Conservation (phyloP, 257 asterid species). For the Fraxinus excelsior region DNA sequence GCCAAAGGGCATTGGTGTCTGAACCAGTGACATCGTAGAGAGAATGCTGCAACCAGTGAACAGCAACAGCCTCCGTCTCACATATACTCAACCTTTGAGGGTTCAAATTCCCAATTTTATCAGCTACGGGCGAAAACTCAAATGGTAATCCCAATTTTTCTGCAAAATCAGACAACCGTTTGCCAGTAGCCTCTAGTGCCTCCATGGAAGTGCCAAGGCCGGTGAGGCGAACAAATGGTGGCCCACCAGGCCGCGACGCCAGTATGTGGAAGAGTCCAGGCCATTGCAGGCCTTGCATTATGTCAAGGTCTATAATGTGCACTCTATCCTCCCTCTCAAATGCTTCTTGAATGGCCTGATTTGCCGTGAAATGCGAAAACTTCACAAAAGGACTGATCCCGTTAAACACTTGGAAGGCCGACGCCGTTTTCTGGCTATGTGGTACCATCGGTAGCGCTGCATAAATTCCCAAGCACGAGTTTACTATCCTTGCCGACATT, state of each 20-base stretch:
- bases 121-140: conserved; percentile 78
- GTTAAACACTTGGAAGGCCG: conserved; percentile 88
- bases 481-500: conserved; percentile 84
- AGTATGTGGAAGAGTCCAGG: conserved; percentile 92
- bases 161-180: conserved; percentile 83
- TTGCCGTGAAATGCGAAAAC: conserved; percentile 95
- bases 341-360: conserved; percentile 96
- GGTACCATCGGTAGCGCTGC: conserved; percentile 70
- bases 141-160: conserved; percentile 84
- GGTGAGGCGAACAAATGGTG: conserved; percentile 85
- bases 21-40: conserved; percentile 94
- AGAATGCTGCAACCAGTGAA: conserved; percentile 97
- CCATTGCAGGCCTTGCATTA: conserved; percentile 99
- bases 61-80: conserved; percentile 93
- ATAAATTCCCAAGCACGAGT: conserved; percentile 83
- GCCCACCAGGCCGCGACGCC: conserved; percentile 91
- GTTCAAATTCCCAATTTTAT: conserved; percentile 77
- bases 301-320: conserved; percentile 92
- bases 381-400: conserved; percentile 94
- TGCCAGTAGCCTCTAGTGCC: conserved; percentile 91
- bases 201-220: conserved; percentile 89
- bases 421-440: conserved; percentile 74
- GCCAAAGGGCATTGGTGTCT: conserved; percentile 73
- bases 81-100: conserved; percentile 63
- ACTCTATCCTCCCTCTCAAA: conserved; percentile 91